Evolutionary conservation across 805 yeast genomes (phyloP).

Genomic region (Candida taoyuanica): DNA sequence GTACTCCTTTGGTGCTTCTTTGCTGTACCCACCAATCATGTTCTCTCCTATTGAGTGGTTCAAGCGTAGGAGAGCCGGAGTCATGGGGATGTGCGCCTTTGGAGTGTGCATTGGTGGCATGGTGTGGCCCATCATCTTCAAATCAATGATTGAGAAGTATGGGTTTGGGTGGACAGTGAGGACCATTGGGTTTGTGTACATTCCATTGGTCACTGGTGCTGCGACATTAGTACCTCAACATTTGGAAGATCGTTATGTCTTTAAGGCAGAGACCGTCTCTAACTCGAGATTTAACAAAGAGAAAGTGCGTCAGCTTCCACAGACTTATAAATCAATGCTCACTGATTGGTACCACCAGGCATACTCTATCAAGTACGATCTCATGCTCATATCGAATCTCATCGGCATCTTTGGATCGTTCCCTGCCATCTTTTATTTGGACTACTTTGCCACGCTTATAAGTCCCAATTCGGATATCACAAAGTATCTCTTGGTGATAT

Average conservation of each 20-base stretch:
- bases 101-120: conserved; percentile 55
- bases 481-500: conserved; percentile 18
- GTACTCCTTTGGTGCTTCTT: conserved; percentile 31
- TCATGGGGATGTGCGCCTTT: conserved; percentile 42
- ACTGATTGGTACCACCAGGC: conserved; percentile 15
- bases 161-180: conserved; percentile 22
- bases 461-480: conserved; percentile 14
- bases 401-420: conserved; percentile 23
- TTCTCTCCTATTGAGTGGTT: conserved; percentile 69
- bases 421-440: conserved; percentile 24
- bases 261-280: conserved; percentile 14
- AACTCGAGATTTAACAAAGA: conserved; percentile 13
- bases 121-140: conserved; percentile 28
- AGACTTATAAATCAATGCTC: conserved; percentile 11
- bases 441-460: conserved; percentile 20
- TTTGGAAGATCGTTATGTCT: conserved; percentile 11
- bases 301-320: conserved; percentile 13
- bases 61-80: conserved; percentile 51
- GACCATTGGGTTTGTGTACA: conserved; percentile 20
- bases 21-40: conserved; percentile 53
- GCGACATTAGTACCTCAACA: conserved; percentile 16
- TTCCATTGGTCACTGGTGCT: conserved; percentile 19
- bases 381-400: conserved; percentile 14
- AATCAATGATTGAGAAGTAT: conserved; percentile 14
- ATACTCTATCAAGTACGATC: conserved; percentile 7